Base-by-base conservation (phyloP, 441 rosid genomes). In the Hura crepitans region DNA sequence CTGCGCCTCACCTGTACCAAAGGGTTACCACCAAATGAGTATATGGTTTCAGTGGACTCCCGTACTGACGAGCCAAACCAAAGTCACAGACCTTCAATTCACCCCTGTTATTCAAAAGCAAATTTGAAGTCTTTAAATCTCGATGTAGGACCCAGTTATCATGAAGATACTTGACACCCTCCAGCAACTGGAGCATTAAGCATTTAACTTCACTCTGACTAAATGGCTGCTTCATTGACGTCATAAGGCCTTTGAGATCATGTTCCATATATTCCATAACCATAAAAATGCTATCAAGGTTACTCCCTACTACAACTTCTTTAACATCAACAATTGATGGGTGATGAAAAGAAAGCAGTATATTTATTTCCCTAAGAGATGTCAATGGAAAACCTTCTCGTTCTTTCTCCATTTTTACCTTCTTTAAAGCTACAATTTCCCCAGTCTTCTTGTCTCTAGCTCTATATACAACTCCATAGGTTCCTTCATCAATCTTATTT, bases 211-310 rank as follows among this genome's bases (percentile, higher is more conserved):
- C 98, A 80, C 99, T 96, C 80, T 93, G 98, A 82, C 98, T 96
- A 78, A 90, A 95, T 51, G 98, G 97, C 78, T 95, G 99, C 84
- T 88, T 89, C 98, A 95, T 89, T n/a, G 96, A 74, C 81, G 90
- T 98, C 98, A 95, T 95, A 58, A 95, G 87, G 27, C 84, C 99
- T 80, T 92, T 95, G 30, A 95, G 89, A 80, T 95, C 99, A 83
- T 95, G 99, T 80, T 95, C 99, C 99, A 95, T 95, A 76, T 95
- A 95, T 76, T 95, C 99, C 99, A 95, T 95, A 72, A 89, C 99
- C 99, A 95, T 95, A 80, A 86, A 95, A 77, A 95, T 95, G 81
- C 96, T 95, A 80, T 95, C 97, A 71, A 95, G 92, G 80, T 76
- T 95, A 79, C 92, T 85, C 72, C 99, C 99, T 47, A 95, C 98